These are phyloP conservation scores for Gonium pectorale DNA, from an alignment of 139 green algal species.

Conservation along the genomic window DNA sequence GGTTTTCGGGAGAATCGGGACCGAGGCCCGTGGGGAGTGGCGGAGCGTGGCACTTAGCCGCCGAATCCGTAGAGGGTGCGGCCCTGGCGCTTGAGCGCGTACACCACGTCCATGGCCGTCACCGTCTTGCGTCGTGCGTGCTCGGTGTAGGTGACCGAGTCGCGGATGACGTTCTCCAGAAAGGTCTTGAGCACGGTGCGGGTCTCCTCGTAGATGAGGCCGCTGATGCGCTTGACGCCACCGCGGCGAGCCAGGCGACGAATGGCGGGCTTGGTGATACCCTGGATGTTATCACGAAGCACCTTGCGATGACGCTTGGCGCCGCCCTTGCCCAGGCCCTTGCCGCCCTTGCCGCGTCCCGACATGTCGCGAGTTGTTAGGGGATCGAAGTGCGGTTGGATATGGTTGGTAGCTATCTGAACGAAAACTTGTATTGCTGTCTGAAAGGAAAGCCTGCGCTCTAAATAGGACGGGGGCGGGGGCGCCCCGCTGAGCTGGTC, in stretches of 20 bases:
- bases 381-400: too few species aligned
- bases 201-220: constrained; percentile 92
- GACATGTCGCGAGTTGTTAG: too few species aligned
- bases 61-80: constrained; percentile 97
- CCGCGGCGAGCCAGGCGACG: constrained; percentile 86
- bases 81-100: constrained; percentile 96
- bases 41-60: too few species aligned
- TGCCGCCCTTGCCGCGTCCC: constrained; percentile 91
- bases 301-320: constrained; percentile 95
- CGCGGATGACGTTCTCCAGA: constrained; percentile 93
- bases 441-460: too few species aligned
- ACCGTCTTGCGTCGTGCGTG: constrained; percentile 97
- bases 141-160: constrained; percentile 97
- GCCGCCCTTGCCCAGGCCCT: constrained; percentile 91
- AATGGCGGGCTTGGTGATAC: constrained; percentile 96
- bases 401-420: too few species aligned
- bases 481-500: too few species aligned
- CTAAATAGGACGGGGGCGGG: too few species aligned
- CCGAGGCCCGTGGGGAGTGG: too few species aligned
- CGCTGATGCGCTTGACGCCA: constrained; percentile 69
- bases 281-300: constrained; percentile 93
- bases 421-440: too few species aligned
- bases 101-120: constrained; percentile 96
- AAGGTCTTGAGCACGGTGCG: constrained; percentile 91
- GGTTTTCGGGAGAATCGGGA: too few species aligned